Conservation (phyloP, 192 early-diverging fungal genomes). For the Dissophora ornata region DNA sequence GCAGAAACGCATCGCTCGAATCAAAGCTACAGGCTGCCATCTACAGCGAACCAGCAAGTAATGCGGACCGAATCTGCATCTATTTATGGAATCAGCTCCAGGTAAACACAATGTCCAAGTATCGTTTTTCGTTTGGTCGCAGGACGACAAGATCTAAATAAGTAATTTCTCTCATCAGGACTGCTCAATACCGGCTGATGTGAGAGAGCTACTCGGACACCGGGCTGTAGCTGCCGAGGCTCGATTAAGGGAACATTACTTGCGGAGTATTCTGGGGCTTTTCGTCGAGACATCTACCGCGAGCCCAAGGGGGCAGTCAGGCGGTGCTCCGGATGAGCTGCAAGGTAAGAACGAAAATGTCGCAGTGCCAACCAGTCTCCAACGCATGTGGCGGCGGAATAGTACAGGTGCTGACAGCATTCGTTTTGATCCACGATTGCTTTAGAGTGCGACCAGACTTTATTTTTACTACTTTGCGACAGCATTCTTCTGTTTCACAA, state of each 20-base stretch:
- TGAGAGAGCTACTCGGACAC: not conserved
- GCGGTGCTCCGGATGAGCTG: not conserved
- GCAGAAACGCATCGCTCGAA: not conserved
- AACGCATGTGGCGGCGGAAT: too few relatives aligned
- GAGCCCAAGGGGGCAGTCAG: not conserved
- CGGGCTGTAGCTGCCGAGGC: not conserved
- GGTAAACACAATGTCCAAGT: too few relatives aligned
- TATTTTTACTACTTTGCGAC: slow-evolving; percentile 27
- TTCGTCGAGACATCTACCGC: slow-evolving; percentile 1
- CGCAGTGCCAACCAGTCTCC: not conserved
- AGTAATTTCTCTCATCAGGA: too few relatives aligned
- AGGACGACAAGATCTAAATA: too few relatives aligned
- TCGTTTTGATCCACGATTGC: not conserved
- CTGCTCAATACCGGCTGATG: too few relatives aligned
- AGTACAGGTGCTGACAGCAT: too few relatives aligned
- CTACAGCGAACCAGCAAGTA: slow-evolving; percentile 4
- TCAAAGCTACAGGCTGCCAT: slow-evolving; percentile 12
- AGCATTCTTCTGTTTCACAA: slow-evolving; percentile 38
- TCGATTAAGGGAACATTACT: slow-evolving; percentile 27
- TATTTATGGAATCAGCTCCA: slow-evolving; percentile 23
- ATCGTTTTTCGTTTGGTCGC: too few relatives aligned
- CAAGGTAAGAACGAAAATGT: not conserved
- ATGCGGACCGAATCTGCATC: slow-evolving; percentile 19
- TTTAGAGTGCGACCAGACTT: slow-evolving; percentile 20
- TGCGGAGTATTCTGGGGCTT: slow-evolving; percentile 5